A percentile compares a stretch with the other conserved stretches of the same genome.
Conservation (phyloP, 2,329 filamentous ascomycete species). For the Fusarium brachygibbosum region DNA sequence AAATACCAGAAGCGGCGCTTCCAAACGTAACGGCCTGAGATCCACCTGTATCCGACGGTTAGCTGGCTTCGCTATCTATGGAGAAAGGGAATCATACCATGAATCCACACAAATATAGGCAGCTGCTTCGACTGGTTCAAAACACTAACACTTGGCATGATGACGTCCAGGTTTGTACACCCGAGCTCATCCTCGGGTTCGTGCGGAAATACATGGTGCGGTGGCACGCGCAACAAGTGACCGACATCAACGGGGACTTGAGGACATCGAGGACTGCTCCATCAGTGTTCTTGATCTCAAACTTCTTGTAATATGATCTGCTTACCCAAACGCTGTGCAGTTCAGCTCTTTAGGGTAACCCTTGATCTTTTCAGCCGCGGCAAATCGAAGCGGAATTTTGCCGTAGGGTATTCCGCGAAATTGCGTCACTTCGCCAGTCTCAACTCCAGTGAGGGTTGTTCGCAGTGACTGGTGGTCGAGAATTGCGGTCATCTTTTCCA, state of each 20-base stretch:
- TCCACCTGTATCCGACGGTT: slow-evolving; percentile 47
- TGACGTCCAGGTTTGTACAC: slow-evolving; percentile 60
- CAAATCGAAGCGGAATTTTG: slow-evolving; percentile 6
- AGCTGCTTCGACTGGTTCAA: slow-evolving; percentile 18
- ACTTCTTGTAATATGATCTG: no score
- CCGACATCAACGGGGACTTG: slow-evolving; percentile 58
- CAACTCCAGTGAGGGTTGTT: not conserved
- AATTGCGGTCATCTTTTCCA: not conserved
- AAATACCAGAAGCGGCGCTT: slow-evolving; percentile 57
- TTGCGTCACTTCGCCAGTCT: not conserved
- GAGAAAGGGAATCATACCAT: slow-evolving; percentile 48
- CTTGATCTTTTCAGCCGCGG: not conserved
- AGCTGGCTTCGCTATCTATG: accelerated
- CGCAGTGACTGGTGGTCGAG: not conserved
- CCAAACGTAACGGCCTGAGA: slow-evolving; percentile 61
- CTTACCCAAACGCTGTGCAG: slow-evolving; percentile 17
- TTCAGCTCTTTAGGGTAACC: not conserved
- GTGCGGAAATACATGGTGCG: slow-evolving; percentile 28
- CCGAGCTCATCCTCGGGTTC: slow-evolving; percentile 59
- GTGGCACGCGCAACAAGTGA: slow-evolving; percentile 59
- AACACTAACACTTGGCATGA: slow-evolving; percentile 43
- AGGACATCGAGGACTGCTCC: slow-evolving; percentile 57
- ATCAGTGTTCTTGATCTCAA: not conserved
- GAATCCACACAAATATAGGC: slow-evolving; percentile 62
- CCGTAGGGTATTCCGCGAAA: slow-evolving; percentile 24